Evolutionary conservation across 140 eudicot species (phyloP).

Genomic region (Bidens hawaiensis): DNA sequence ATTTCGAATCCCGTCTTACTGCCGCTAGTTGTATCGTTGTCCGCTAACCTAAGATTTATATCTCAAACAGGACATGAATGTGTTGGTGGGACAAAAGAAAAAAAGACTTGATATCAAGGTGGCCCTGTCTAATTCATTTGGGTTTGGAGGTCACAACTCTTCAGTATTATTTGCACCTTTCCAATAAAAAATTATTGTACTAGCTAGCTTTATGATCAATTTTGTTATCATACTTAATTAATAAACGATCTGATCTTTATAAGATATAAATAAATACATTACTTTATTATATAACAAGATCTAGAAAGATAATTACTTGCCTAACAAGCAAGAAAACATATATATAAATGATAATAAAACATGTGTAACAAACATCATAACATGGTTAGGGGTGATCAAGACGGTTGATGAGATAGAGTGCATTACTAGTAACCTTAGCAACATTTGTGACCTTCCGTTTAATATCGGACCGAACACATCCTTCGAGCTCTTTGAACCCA

Average conservation of each 20-base stretch:
- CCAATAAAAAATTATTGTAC: constrained; percentile 19
- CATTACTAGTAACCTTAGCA: constrained; percentile 82
- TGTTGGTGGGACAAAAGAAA: constrained; percentile 79
- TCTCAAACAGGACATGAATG: constrained; percentile 44
- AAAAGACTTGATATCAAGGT: constrained; percentile 72
- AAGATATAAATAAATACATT: constrained; percentile 1
- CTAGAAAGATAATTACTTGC: constrained; percentile 1
- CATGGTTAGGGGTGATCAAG: constrained; percentile 43
- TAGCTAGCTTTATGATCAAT: neutral
- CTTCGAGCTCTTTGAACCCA: constrained; percentile 65
- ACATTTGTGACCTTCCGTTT: constrained; percentile 46
- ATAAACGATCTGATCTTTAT: constrained; percentile 1
- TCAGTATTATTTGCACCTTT: constrained; percentile 76
- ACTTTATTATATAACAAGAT: neutral
- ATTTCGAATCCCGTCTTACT: too few relatives aligned
- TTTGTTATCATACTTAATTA: constrained; percentile 5
- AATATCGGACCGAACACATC: constrained; percentile 52
- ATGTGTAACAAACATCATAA: too few relatives aligned
- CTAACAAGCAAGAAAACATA: constrained; percentile 17
- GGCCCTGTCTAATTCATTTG: constrained; percentile 77
- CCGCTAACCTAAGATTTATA: neutral
- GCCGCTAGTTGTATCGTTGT: neutral
- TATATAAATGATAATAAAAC: neutral
- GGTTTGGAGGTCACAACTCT: constrained; percentile 89
- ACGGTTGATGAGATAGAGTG: constrained; percentile 63